Evolutionary conservation across 2,329 filamentous ascomycete species (phyloP).

Genomic region (Sarocladium oryzae): DNA sequence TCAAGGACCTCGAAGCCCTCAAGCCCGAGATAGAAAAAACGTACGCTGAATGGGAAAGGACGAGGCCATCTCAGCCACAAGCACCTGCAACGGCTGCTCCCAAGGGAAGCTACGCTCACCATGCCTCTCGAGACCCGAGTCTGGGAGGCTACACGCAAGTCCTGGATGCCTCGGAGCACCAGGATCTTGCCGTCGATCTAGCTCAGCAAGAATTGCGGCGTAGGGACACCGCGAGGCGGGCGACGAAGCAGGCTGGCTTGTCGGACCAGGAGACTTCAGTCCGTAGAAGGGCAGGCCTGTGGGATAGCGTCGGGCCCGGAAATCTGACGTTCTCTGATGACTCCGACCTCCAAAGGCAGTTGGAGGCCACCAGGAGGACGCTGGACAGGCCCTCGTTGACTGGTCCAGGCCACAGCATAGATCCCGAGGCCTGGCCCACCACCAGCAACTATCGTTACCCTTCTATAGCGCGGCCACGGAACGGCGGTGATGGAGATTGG

Average conservation of each 20-base stretch:
- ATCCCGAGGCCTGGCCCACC: constrained; percentile 13
- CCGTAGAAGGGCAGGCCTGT: constrained; percentile 40
- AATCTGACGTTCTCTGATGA: constrained; percentile 25
- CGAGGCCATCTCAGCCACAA: constrained; percentile 34
- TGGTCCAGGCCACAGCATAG: constrained; percentile 1
- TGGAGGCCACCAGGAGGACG: constrained; percentile 44
- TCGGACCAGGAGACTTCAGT: constrained; percentile 50
- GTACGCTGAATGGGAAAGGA: constrained; percentile 60
- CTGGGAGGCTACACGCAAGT: constrained; percentile 51
- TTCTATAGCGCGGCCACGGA: constrained; percentile 44
- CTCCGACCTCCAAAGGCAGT: constrained; percentile 41
- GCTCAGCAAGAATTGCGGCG: constrained; percentile 66
- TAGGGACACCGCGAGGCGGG: constrained; percentile 55
- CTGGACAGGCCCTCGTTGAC: constrained; percentile 31
- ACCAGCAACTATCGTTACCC: constrained; percentile 47
- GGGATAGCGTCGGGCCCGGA: constrained; percentile 22
- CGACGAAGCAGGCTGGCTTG: constrained; percentile 50
- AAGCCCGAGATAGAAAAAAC: constrained; percentile 71
- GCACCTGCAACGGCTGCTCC: background rate
- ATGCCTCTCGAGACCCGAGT: constrained; percentile 54
- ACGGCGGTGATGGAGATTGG: constrained; percentile 33
- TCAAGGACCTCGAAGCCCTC: constrained; percentile 67
- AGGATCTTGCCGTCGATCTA: constrained; percentile 69
- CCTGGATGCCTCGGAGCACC: constrained; percentile 63
- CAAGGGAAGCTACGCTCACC: constrained; percentile 32